Evolutionary conservation across 2,329 filamentous ascomycete genomes (phyloP).

Genomic region (Neopestalotiopsis sp.): DNA sequence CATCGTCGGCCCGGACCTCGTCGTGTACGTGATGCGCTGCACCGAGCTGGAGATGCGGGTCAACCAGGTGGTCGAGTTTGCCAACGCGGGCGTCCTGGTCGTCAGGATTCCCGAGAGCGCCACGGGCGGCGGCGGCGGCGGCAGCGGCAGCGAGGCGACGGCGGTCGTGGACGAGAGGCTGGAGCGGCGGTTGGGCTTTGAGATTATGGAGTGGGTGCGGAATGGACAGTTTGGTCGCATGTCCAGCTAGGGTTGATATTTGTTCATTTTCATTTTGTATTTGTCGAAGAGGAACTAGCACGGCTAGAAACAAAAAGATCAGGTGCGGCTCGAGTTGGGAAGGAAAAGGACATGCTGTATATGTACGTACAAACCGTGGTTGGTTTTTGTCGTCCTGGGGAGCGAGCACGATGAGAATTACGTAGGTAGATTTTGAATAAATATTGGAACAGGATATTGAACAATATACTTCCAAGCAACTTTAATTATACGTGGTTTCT

Average conservation of each 20-base stretch:
- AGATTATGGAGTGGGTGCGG: conserved; percentile 82
- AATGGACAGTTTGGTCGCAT: conserved; percentile 42
- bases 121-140: too few species aligned
- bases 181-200: conserved; percentile 79
- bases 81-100: conserved; percentile 58
- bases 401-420: too few species aligned
- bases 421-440: too few species aligned
- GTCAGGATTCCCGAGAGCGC: conserved; percentile 48
- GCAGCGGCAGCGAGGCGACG: conserved; percentile 33
- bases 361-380: too few species aligned
- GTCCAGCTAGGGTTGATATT: conserved; percentile 20
- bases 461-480: too few species aligned
- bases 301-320: too few species aligned
- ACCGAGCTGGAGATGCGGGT: conserved; percentile 18
- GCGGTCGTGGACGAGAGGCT: conserved; percentile 66
- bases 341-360: too few species aligned
- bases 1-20: conserved; percentile 80
- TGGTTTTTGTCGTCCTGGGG: too few species aligned
- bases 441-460: too few species aligned
- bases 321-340: too few species aligned
- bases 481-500: too few species aligned
- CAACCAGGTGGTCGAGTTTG: conserved; percentile 60
- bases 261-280: background rate
- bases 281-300: too few species aligned
- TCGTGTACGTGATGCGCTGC: conserved; percentile 65